Base-by-base conservation (phyloP, 2,329 filamentous ascomycete species). In the Colletotrichum sp. region DNA sequence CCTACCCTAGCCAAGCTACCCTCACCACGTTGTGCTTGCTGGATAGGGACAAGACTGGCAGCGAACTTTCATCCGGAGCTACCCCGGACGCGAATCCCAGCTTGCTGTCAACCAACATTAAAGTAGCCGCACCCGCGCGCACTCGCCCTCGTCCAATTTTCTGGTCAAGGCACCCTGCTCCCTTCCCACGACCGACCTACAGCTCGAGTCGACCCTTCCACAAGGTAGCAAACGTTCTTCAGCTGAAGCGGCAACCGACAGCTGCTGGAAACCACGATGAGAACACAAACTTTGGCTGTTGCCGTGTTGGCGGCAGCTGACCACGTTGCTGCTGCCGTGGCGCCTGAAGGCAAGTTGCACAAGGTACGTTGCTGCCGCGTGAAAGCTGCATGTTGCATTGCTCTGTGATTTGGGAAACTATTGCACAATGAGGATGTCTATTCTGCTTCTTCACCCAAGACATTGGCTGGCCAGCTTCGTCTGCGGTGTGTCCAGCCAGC, bases 281-380 rank as follows among this genome's bases (percentile, higher is more conserved):
- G 49, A 28, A 69, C 73, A 69, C 64, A 69, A 68, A 39, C 64
- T 69, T 39, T 76, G 10, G 64, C 32, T 28, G 70, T 76, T 52
- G 69, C 73, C 34, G 64, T 76, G 26, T 24, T 76, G 44, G 73
- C 70, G 10, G 59, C 70, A 49, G 59, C 70, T 63, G 70, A 76
- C 34, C 59, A 66, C 28, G 59, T 73, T 64, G 32, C 64, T 28
- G 70, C 69, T 64, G 63, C 57, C 12, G 64, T 68, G 26, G 26
- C 32, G 10, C 32, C 57, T 10, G 73, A 71, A 24, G 34, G 18
- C 26, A 64, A 69, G 64, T 34, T 76, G 49, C 64, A 69, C 64
- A 76, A 76, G 73, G 73, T 76, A 76, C 21, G 73, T 69, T 64
- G 30, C 59, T 69, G 69, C 57, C 34, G 34, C 10, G 30, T 52